Conservation (phyloP, 148 eudicot species). For the Rhododendron molle region DNA sequence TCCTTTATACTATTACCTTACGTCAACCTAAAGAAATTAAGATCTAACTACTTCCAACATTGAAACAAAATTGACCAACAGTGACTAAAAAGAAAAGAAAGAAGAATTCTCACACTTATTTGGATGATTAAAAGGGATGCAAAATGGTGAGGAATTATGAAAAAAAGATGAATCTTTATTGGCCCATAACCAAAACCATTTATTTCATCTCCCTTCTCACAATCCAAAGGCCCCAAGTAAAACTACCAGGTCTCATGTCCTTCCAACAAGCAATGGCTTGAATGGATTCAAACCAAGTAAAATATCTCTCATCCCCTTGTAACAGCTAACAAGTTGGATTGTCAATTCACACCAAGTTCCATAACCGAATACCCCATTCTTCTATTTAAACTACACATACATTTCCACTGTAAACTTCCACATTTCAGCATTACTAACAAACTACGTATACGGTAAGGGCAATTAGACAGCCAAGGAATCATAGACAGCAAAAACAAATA, state of each 20-base stretch:
- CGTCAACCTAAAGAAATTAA: background rate
- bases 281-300: background rate
- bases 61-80: background rate
- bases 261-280: background rate
- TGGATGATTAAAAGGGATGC: background rate
- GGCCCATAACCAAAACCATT: background rate
- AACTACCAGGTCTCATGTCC: background rate
- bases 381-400: background rate
- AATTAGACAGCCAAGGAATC: background rate
- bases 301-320: background rate
- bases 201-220: background rate
- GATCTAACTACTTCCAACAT: background rate
- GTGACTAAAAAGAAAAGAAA: background rate
- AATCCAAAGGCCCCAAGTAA: background rate
- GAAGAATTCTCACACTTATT: background rate
- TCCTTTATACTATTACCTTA: background rate
- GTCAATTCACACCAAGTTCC: background rate
- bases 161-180: background rate
- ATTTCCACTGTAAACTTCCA: background rate
- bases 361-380: background rate
- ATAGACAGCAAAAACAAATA: background rate
- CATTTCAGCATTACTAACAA: background rate
- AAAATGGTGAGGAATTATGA: background rate
- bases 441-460: background rate
- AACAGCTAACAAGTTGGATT: background rate